Conservation (phyloP, 1,284 basidiomycete species). For the Ustilago lituana region DNA sequence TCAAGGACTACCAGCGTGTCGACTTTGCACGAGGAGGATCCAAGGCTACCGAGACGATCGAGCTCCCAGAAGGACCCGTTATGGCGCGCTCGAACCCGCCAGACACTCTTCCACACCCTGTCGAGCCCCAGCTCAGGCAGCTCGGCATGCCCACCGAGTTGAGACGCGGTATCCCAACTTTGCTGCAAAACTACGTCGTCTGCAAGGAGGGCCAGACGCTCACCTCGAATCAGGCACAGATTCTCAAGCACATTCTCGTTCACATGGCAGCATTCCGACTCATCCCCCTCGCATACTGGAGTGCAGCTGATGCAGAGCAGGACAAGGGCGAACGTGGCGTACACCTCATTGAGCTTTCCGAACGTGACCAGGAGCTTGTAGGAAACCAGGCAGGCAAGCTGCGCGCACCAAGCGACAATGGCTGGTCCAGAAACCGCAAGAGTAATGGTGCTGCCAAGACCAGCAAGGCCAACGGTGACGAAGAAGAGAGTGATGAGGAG, state of each 20-base stretch:
- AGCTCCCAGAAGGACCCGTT: conserved; percentile 74
- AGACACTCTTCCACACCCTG: conserved; percentile 89
- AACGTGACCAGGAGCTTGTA: conserved; percentile 50
- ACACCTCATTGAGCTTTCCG: conserved; percentile 42
- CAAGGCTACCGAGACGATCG: conserved; percentile 78
- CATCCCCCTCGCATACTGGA: conserved; percentile 65
- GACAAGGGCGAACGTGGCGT: conserved; percentile 48
- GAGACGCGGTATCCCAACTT: conserved; percentile 85
- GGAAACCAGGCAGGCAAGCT: conserved; percentile 41
- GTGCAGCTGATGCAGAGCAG: conserved; percentile 53
- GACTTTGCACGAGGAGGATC: conserved; percentile 94
- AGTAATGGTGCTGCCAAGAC: conserved; percentile 17
- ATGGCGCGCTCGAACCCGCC: conserved; percentile 57
- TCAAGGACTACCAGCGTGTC: conserved; percentile 84
- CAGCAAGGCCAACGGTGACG: conserved; percentile 35
- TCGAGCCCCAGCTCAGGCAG: conserved; percentile 93
- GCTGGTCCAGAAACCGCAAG: conserved; percentile 43
- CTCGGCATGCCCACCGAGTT: conserved; percentile 87
- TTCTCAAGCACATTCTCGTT: conserved; percentile 65
- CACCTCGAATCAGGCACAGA: conserved; percentile 73
- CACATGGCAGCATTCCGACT: conserved; percentile 63
- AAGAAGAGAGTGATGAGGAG: conserved; percentile 34
- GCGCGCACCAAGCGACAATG: conserved; percentile 43
- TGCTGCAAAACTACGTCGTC: conserved; percentile 78
- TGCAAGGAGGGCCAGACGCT: conserved; percentile 85